Evolutionary conservation across 2,329 filamentous ascomycete genomes (phyloP).

Genomic region (Pseudogymnoascus sp.): DNA sequence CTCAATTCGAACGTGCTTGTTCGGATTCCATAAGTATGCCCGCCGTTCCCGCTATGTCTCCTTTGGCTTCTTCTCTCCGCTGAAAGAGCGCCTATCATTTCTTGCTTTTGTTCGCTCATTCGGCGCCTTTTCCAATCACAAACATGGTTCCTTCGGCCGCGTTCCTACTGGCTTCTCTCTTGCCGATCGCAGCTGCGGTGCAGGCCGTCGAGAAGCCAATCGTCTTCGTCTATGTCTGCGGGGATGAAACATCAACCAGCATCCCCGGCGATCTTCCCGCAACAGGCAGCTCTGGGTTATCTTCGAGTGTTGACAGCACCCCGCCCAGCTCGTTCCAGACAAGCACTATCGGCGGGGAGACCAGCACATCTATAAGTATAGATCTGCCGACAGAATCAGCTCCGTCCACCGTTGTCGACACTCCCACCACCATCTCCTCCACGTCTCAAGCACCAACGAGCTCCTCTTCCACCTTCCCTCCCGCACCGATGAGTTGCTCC

Average conservation of each 20-base stretch:
- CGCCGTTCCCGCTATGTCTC: not conserved
- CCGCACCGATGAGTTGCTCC: constrained; percentile 21
- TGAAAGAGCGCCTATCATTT: not conserved
- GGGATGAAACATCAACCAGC: constrained; percentile 1
- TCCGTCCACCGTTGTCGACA: constrained; percentile 8
- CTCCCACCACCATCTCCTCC: constrained; percentile 13
- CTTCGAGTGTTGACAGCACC: not conserved
- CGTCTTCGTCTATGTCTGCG: constrained; percentile 1
- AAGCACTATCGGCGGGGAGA: not conserved
- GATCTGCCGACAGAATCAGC: not conserved
- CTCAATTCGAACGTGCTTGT: not conserved
- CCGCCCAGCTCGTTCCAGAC: not conserved
- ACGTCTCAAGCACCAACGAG: not conserved
- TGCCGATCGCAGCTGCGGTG: constrained; percentile 1
- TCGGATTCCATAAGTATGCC: not conserved
- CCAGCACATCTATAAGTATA: constrained; percentile 6
- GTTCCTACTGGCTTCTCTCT: not conserved
- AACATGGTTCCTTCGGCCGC: not conserved
- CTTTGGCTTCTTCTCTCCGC: not conserved
- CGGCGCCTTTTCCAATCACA: constrained; percentile 1
- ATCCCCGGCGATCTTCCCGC: not conserved
- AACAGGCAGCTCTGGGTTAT: not conserved
- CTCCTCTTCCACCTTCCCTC: constrained; percentile 11
- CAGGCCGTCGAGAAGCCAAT: constrained; percentile 2
- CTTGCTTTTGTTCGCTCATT: not conserved